Percentiles rank a stretch among this genome's conserved stretches.
These are phyloP conservation scores for Aspergillus ellipticus DNA, from an alignment of 495 filamentous ascomycete genomes.

Conservation along the genomic window DNA sequence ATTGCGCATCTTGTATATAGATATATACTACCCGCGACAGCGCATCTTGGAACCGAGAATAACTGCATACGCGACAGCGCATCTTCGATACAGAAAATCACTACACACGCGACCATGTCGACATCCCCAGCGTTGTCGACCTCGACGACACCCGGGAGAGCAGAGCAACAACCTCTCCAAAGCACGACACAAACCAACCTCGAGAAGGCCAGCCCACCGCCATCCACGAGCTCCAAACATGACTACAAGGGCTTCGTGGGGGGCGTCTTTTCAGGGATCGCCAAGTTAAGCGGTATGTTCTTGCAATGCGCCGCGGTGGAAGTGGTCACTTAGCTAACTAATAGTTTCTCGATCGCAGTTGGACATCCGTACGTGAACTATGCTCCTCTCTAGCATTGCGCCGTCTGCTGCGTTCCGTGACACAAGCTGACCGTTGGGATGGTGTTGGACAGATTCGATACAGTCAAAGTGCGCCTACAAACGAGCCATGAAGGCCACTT, in stretches of 20 bases:
- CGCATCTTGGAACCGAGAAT: no score
- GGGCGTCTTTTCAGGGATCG: slow-evolving; percentile 87
- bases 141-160: slow-evolving; percentile 13
- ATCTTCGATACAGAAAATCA: no score
- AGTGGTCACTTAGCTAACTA: slow-evolving; percentile 11
- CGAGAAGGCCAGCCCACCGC: slow-evolving; percentile 8
- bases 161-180: slow-evolving; percentile 9
- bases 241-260: slow-evolving; percentile 93
- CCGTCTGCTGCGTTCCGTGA: neutral
- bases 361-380: slow-evolving; percentile 58
- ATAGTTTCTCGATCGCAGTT: slow-evolving; percentile 36
- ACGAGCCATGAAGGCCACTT: slow-evolving; percentile 77
- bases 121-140: slow-evolving; percentile 21
- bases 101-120: slow-evolving; percentile 19
- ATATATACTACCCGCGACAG: no score
- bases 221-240: slow-evolving; percentile 23
- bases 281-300: slow-evolving; percentile 75
- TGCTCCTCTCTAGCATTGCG: neutral
- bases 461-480: slow-evolving; percentile 92
- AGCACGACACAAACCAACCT: neutral
- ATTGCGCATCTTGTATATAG: neutral
- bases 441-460: slow-evolving; percentile 65
- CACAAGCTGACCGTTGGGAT: slow-evolving; percentile 6
- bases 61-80: no score
- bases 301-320: neutral